Evolutionary conservation across 2,329 filamentous ascomycete species (phyloP).

Genomic region (Fusarium decemcellulare): DNA sequence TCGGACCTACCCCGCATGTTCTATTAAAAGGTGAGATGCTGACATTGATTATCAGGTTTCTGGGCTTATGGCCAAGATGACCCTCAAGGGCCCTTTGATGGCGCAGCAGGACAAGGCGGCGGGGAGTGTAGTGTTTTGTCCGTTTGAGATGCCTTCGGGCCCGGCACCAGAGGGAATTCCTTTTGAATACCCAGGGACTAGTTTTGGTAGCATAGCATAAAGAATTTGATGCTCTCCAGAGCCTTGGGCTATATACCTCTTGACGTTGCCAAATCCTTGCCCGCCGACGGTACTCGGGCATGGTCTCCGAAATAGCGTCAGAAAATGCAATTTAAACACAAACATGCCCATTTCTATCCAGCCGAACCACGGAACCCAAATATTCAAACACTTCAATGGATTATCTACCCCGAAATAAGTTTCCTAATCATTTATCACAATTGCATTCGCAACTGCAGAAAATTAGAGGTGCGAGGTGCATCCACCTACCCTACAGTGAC

Average conservation of each 20-base stretch:
- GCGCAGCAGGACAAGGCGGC: conserved; percentile 25
- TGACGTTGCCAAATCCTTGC: too few relatives aligned
- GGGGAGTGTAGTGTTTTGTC: conserved; percentile 41
- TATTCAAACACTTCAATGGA: too few relatives aligned
- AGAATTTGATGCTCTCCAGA: too few relatives aligned
- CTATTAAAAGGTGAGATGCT: not conserved
- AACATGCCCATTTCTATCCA: too few relatives aligned
- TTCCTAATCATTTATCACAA: too few relatives aligned
- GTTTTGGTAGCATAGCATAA: not conserved
- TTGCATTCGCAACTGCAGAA: not conserved
- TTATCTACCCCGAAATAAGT: too few relatives aligned
- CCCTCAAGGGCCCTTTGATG: conserved; percentile 33
- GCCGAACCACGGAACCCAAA: too few relatives aligned
- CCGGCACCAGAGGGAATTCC: conserved; percentile 32
- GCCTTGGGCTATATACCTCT: too few relatives aligned
- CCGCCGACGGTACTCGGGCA: too few relatives aligned
- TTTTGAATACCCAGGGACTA: conserved; percentile 15
- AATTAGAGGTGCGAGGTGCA: not conserved
- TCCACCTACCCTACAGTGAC: conserved; percentile 28
- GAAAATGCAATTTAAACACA: too few relatives aligned
- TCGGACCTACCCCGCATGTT: not conserved
- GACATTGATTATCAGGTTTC: conserved; percentile 18
- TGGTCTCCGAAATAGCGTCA: too few relatives aligned
- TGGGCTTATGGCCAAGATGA: conserved; percentile 30
- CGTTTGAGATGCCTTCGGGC: conserved; percentile 32